A percentile compares a stretch with the other conserved stretches of the same genome.
Evolutionary conservation across 2,329 filamentous ascomycete species (phyloP).

Genomic region (Pleomassaria siparia): DNA sequence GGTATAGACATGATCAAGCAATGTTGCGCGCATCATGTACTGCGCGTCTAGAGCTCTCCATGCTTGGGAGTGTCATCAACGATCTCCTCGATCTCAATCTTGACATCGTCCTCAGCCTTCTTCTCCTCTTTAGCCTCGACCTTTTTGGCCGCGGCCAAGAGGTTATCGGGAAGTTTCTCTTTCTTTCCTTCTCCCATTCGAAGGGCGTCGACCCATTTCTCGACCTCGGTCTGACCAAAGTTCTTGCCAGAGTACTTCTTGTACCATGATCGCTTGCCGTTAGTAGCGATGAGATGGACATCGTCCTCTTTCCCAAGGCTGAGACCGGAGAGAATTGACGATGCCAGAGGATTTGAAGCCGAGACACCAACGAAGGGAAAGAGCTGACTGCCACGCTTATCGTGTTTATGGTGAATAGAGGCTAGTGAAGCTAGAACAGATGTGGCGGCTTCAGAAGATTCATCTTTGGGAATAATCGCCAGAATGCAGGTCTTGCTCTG

Average conservation of each 20-base stretch:
- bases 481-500: slow-evolving; percentile 84
- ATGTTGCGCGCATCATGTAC: not conserved
- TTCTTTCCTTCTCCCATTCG: slow-evolving; percentile 85
- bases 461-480: slow-evolving; percentile 48
- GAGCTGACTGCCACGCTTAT: slow-evolving; percentile 63
- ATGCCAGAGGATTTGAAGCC: slow-evolving; percentile 59
- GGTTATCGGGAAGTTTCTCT: slow-evolving; percentile 62
- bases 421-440: slow-evolving; percentile 62
- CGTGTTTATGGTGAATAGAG: slow-evolving; percentile 75
- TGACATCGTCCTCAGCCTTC: slow-evolving; percentile 26
- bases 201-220: slow-evolving; percentile 89
- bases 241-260: slow-evolving; percentile 65
- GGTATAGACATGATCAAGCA: not conserved
- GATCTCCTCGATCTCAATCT: slow-evolving; percentile 34
- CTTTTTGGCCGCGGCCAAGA: slow-evolving; percentile 33
- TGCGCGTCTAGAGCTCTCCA: slow-evolving; percentile 6
- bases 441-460: slow-evolving; percentile 51
- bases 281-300: slow-evolving; percentile 77
- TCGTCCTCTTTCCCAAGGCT: slow-evolving; percentile 56
- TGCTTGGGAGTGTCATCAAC: slow-evolving; percentile 15
- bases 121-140: slow-evolving; percentile 23
- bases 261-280: slow-evolving; percentile 85
- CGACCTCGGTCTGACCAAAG: slow-evolving; percentile 64
- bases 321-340: slow-evolving; percentile 61
- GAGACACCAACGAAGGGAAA: slow-evolving; percentile 85